phyloP scores from a whole-genome alignment of 305 asterid genomes.

The Andrographis paniculata region DNA sequence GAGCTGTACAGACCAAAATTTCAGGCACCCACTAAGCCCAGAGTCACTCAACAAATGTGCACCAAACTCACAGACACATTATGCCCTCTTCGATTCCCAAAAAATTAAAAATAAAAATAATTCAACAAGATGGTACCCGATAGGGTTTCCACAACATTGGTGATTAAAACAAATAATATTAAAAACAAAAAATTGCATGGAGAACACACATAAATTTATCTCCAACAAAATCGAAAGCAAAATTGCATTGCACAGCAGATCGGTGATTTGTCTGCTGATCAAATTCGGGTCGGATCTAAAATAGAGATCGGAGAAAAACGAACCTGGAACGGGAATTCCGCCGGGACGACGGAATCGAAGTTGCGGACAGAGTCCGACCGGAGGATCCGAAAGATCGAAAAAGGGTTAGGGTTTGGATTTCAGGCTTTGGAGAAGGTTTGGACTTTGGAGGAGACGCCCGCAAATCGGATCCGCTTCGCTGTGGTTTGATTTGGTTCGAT shows the following conservation, averaged over 20 bases:
- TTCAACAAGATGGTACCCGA: too few relatives aligned
- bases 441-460: slow-evolving; percentile 10
- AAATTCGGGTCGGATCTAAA: slow-evolving; percentile 32
- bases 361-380: slow-evolving; percentile 25
- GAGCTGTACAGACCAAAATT: not conserved
- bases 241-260: not conserved
- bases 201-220: slow-evolving; percentile 11
- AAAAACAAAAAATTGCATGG: not conserved
- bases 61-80: too few relatives aligned
- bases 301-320: slow-evolving; percentile 3
- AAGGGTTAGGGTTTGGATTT: slow-evolving; percentile 46
- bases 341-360: slow-evolving; percentile 15
- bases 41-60: too few relatives aligned
- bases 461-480: not conserved
- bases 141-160: too few relatives aligned
- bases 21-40: too few relatives aligned
- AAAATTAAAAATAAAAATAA: too few relatives aligned
- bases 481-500: not conserved
- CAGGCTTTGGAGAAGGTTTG: slow-evolving; percentile 19
- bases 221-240: slow-evolving; percentile 7
- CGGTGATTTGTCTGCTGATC: slow-evolving; percentile 3
- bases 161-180: not conserved
- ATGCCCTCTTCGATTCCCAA: too few relatives aligned
- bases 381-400: slow-evolving; percentile 36
- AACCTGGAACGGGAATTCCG: slow-evolving; percentile 25